Evolutionary conservation across 805 yeast species (phyloP), one percentile per base, ranked within the genome.

Genomic region (Myxozyma melibiosi): DNA sequence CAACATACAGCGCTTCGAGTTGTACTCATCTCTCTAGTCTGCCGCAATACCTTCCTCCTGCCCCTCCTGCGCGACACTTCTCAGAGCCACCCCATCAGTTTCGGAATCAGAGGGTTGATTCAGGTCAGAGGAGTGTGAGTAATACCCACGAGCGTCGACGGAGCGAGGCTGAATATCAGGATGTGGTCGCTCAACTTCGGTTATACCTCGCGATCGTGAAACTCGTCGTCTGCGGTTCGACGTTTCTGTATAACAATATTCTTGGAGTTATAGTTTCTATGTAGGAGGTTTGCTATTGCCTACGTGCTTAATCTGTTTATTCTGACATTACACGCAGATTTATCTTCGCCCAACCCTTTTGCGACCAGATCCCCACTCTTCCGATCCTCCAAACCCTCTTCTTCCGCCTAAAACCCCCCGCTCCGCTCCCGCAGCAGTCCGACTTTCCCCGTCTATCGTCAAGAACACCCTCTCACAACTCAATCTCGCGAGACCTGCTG

Each of bases 251-350:
- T 28, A 45, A 46, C 25, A 24, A 14, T 16, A 20, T 30, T 3
- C 51, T 53, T 1, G 57, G 57, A 7, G 18, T 42, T 16, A 41
- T 45, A 6, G 52, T 53, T 20, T 53, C 28, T 45, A 20, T 40
- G 57, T 53, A 20, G 16, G 57, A n/a, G 3, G 13, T 14, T 28
- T 35, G 16, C 39, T 22, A 14, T 8, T 11, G 8, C 6, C 42
- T 38, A 38, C n/a, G 11, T 3, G n/a, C 8, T 4, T 1, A 3
- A 20, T 11, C 4, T 22, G 2, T 14, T 35, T 14, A 8, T 14
- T 13, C 16, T 35, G 16, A 35, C 39, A 6, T 14, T 7, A 14
- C 5, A 8, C 5, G 16, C 11, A 43, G 47, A 6, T 43, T 43
- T 24, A 30, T 43, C 7, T 43, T 28, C 13, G 47, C 37, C 14